Conservation (phyloP, 108 stramenopile species). For the Tribonema minus region DNA sequence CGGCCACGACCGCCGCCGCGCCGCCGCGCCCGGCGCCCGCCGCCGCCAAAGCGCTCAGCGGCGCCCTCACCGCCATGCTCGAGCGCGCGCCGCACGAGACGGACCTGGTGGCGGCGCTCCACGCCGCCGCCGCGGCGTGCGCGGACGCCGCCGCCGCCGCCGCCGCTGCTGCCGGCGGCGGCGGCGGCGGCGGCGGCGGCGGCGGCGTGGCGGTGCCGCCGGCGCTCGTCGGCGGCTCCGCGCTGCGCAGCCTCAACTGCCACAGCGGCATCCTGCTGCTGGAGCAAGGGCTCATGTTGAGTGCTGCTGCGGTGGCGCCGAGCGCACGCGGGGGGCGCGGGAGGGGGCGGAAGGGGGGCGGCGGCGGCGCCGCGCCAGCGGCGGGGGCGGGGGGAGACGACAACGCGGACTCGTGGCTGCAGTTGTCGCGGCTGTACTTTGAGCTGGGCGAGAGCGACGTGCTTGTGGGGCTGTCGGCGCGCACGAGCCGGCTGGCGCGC, state of each 20-base stretch:
- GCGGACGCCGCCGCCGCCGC: too few species aligned
- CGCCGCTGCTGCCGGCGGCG: too few species aligned
- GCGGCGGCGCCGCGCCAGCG: not conserved
- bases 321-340: not conserved
- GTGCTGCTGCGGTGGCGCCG: not conserved
- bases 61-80: too few species aligned
- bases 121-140: too few species aligned
- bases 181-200: too few species aligned
- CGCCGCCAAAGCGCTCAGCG: too few species aligned
- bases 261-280: constrained; percentile 28
- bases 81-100: too few species aligned
- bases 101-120: too few species aligned
- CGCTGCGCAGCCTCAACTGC: constrained; percentile 26
- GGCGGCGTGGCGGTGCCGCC: constrained; percentile 9
- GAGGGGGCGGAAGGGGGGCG: not conserved
- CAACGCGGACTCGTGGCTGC: constrained; percentile 32
- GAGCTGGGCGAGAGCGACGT: constrained; percentile 50
- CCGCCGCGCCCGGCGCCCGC: too few species aligned
- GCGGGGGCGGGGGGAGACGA: not conserved
- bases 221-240: constrained; percentile 10
- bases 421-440: constrained; percentile 48
- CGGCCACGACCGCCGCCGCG: too few species aligned
- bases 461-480: constrained; percentile 32
- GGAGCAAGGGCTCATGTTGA: constrained; percentile 13
- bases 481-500: constrained; percentile 24